phyloP scores from a whole-genome alignment of 2,329 filamentous ascomycete species.

The Aspergillus awamori region DNA sequence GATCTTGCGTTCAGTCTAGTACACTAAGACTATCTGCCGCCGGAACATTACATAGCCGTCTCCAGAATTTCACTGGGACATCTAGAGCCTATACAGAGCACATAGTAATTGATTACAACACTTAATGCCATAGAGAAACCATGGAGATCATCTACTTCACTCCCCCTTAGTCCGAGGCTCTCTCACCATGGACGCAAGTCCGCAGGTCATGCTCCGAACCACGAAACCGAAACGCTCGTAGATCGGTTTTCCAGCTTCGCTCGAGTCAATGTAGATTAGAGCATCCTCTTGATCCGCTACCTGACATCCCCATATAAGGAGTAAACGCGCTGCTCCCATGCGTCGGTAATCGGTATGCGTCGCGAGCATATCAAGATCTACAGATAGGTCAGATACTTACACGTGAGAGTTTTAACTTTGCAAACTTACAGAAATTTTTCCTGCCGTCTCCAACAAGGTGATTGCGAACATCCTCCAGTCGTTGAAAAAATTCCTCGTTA shows the following conservation, averaged over 20 bases:
- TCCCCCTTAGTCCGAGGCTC: neutral
- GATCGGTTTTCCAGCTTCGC: constrained; percentile 10
- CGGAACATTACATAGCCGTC: too few species aligned
- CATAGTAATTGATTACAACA: too few species aligned
- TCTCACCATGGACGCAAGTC: neutral
- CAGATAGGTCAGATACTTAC: too few species aligned
- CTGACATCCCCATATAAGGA: constrained; percentile 3
- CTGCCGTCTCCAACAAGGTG: constrained; percentile 26
- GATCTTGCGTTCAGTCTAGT: too few species aligned
- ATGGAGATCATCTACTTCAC: neutral
- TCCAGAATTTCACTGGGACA: too few species aligned
- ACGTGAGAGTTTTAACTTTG: neutral
- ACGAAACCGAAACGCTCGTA: constrained; percentile 25
- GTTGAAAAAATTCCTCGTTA: constrained; percentile 24
- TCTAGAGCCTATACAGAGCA: too few species aligned
- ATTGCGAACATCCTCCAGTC: constrained; percentile 23
- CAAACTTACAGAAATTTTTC: constrained; percentile 31
- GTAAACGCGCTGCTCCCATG: constrained; percentile 1
- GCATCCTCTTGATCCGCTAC: constrained; percentile 7
- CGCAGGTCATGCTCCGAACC: neutral
- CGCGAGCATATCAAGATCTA: neutral
- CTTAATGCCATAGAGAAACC: neutral
- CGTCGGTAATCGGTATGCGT: constrained; percentile 15
- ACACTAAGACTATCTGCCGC: too few species aligned
- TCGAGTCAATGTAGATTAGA: constrained; percentile 13